These are phyloP conservation scores for Xylariales sp. DNA, from an alignment of 2,329 filamentous ascomycete species.

Conservation along the genomic window DNA sequence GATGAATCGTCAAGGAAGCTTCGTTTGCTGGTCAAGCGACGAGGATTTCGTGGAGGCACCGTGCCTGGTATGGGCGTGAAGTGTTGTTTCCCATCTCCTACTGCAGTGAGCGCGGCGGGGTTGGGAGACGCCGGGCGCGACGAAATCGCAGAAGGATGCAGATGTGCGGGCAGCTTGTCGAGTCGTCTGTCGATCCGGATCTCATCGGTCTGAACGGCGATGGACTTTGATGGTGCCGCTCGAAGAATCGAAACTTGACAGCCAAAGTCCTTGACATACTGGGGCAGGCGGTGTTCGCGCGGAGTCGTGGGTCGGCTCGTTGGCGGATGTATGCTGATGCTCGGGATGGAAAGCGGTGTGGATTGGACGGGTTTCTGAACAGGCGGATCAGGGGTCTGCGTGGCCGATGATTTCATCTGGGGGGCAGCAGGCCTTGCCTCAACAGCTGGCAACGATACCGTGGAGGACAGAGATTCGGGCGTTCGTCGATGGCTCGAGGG, in stretches of 20 bases:
- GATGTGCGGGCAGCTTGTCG: constrained; percentile 68
- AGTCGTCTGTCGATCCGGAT: constrained; percentile 79
- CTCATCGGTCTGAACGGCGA: constrained; percentile 75
- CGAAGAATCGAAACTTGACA: constrained; percentile 67
- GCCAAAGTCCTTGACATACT: constrained; percentile 74
- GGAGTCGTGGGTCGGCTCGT: constrained; percentile 78
- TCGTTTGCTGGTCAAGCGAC: constrained; percentile 43
- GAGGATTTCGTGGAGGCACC: constrained; percentile 56
- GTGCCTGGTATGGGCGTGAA: constrained; percentile 50
- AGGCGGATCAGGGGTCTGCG: constrained; percentile 51
- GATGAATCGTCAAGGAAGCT: constrained; percentile 46
- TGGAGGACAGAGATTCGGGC: constrained; percentile 47
- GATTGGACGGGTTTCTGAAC: constrained; percentile 19
- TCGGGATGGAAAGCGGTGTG: constrained; percentile 55
- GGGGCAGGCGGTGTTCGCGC: constrained; percentile 67
- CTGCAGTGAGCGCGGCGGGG: constrained; percentile 23
- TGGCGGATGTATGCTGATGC: constrained; percentile 88
- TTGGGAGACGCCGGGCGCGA: constrained; percentile 56
- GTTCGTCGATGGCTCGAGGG: constrained; percentile 63
- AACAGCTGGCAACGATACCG: constrained; percentile 28
- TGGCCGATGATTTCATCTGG: constrained; percentile 51
- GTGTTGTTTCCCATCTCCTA: constrained; percentile 33
- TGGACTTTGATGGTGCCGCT: constrained; percentile 48
- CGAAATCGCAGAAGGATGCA: constrained; percentile 72
- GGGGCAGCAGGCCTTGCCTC: constrained; percentile 25